Evolutionary conservation across 148 eudicot genomes (phyloP), one percentile per base, ranked within the genome.

Genomic region (Vaccinium myrtillus): DNA sequence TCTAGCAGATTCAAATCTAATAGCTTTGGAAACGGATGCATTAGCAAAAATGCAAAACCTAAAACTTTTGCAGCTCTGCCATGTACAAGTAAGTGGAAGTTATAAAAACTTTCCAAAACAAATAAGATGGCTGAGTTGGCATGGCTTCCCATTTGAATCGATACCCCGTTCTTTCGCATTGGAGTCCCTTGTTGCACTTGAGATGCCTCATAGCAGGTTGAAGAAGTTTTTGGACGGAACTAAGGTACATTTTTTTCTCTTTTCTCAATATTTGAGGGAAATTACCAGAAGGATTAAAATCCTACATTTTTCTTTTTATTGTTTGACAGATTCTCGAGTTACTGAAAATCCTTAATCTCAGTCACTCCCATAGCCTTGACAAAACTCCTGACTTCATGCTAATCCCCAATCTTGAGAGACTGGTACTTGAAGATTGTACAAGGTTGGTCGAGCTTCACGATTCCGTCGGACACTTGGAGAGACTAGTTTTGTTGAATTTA

Each of bases 191-290:
- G 69, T 80, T 6, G 46, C 69, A 0, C 70, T 80, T 19, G 82
- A 80, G 43, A 80, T 80, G 82, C 48, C 43, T 9, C 11, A 56
- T 14, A 80, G 82, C 82, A 58, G 30, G 8, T 36, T 80, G n/a
- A 59, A 15, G 53, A 16, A 59, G 0, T 63, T 56, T 27, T 80
- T 18, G 67, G 36, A 54, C 3, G 70, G 82, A 80, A 30, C 48
- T 7, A 56, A 18, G 82, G 82, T 80, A 53, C 2, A 4, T 15
- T 56, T 19, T 7, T 6, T 59, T 51, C 30, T 30, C 30, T 30
- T 30, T 30, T 30, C 0, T 30, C 30, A 30, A 30, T 30, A 30
- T 30, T 30, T 30, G 30, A 30, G 30, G 30, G 30, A 30, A 30
- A 30, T 30, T 30, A 30, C 30, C 30, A 30, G 30, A 30, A 30